A percentile compares a stretch with the other conserved stretches of the same genome.
Evolutionary conservation across 768 basidiomycete species (phyloP).

Genomic region (Mycena polygramma): DNA sequence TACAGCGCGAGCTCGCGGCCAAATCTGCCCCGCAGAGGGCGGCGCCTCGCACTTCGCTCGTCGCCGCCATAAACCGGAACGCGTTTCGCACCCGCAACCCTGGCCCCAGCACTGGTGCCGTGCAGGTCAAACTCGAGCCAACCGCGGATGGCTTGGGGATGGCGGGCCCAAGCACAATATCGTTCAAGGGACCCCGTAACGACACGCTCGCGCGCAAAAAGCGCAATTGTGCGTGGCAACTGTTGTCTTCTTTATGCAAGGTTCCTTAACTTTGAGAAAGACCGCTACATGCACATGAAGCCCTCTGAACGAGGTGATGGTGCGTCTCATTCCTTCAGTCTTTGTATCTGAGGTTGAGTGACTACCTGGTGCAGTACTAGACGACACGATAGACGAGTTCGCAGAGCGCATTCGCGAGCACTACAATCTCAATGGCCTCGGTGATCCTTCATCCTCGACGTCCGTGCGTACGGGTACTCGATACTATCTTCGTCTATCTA

Average conservation of each 20-base stretch:
- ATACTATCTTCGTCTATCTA: conserved; percentile 20
- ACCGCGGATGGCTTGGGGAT: conserved; percentile 42
- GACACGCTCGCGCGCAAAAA: conserved; percentile 54
- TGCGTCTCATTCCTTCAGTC: conserved; percentile 45
- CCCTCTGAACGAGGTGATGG: conserved; percentile 87
- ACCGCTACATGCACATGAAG: conserved; percentile 97
- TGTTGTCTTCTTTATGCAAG: neutral
- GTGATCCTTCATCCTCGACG: conserved; percentile 73
- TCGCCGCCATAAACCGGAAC: conserved; percentile 49
- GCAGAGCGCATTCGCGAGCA: conserved; percentile 78
- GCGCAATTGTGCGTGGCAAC: conserved; percentile 67
- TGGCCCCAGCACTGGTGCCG: conserved; percentile 28
- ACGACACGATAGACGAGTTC: conserved; percentile 89
- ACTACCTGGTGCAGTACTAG: conserved; percentile 67
- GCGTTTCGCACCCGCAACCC: conserved; percentile 46
- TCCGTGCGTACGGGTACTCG: too few species aligned
- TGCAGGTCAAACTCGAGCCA: conserved; percentile 54
- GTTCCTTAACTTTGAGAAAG: conserved; percentile 53
- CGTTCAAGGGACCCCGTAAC: conserved; percentile 56
- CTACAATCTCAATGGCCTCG: conserved; percentile 80
- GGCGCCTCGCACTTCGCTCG: conserved; percentile 46
- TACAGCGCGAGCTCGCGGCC: conserved; percentile 61
- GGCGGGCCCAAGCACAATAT: conserved; percentile 46
- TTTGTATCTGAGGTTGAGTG: neutral
- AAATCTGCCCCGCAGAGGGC: conserved; percentile 46